phyloP scores from a whole-genome alignment of 129 eudicot species.

The Lonicera japonica region DNA sequence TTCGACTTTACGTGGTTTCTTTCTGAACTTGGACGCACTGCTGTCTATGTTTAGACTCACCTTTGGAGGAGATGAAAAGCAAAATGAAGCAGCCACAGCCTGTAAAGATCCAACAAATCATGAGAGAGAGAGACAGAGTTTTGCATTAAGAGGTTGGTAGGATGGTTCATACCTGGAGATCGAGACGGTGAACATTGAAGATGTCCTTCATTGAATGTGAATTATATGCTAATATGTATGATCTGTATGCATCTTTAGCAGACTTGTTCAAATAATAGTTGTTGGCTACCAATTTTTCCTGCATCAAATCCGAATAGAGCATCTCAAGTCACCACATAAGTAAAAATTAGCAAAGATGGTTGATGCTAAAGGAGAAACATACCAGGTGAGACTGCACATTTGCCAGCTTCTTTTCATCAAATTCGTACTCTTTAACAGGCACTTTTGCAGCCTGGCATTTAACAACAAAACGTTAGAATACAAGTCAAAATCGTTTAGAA shows the following conservation, averaged over 20 bases:
- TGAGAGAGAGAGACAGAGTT: neutral
- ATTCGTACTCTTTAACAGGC: slow-evolving; percentile 82
- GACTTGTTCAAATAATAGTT: slow-evolving; percentile 79
- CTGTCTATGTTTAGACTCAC: slow-evolving; percentile 65
- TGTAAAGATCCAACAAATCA: slow-evolving; percentile 12
- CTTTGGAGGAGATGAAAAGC: slow-evolving; percentile 77
- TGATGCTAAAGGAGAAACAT: slow-evolving; percentile 8
- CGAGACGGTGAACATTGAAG: slow-evolving; percentile 74
- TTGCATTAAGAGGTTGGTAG: neutral
- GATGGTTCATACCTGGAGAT: slow-evolving; percentile 55
- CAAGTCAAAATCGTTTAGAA: neutral
- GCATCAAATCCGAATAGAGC: slow-evolving; percentile 17
- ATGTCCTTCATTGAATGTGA: slow-evolving; percentile 91
- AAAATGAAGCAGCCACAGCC: slow-evolving; percentile 93
- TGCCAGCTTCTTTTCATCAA: slow-evolving; percentile 54
- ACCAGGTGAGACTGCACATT: slow-evolving; percentile 89
- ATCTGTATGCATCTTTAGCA: slow-evolving; percentile 89
- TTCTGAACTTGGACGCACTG: slow-evolving; percentile 71
- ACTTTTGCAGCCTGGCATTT: slow-evolving; percentile 74
- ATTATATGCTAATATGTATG: slow-evolving; percentile 73
- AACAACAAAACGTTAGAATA: neutral
- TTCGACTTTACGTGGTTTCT: slow-evolving; percentile 35
- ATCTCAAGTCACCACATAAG: neutral
- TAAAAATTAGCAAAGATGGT: neutral
- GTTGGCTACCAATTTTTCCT: slow-evolving; percentile 71